A percentile compares a stretch with the other conserved stretches of the same genome.
Evolutionary conservation across 2,329 filamentous ascomycete species (phyloP).

Genomic region (Diaporthe australafricana): DNA sequence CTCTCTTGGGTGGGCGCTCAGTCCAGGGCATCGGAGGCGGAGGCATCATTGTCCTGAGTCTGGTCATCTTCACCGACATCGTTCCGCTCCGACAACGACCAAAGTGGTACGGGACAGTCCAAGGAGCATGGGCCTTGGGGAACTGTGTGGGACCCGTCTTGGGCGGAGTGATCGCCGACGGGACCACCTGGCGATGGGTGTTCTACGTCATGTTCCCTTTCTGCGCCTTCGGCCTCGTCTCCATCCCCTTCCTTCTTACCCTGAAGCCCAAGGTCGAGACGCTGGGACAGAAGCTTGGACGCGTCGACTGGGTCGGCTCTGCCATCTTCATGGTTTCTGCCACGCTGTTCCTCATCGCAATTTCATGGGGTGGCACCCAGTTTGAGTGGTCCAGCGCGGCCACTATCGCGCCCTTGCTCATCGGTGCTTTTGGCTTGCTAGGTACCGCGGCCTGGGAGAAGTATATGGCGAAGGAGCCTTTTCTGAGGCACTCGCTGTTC

Average conservation of each 20-base stretch:
- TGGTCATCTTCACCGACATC: constrained; percentile 56
- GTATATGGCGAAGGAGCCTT: constrained; percentile 46
- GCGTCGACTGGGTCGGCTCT: constrained; percentile 60
- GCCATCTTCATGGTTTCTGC: constrained; percentile 56
- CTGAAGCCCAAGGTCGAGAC: constrained; percentile 49
- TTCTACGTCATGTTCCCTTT: constrained; percentile 62
- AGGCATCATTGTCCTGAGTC: constrained; percentile 53
- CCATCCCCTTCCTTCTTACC: constrained; percentile 56
- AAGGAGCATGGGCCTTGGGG: constrained; percentile 54
- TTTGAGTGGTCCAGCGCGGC: constrained; percentile 54
- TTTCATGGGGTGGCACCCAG: constrained; percentile 60
- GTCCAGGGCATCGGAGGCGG: constrained; percentile 56
- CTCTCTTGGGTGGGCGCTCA: constrained; percentile 51
- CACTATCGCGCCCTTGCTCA: constrained; percentile 55
- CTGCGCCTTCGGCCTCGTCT: constrained; percentile 52
- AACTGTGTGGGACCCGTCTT: constrained; percentile 54
- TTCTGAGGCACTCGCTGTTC: constrained; percentile 48
- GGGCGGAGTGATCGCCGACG: constrained; percentile 49
- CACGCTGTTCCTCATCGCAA: constrained; percentile 57
- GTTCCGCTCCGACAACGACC: constrained; percentile 55
- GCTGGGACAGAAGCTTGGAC: constrained; percentile 47
- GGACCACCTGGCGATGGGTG: constrained; percentile 58
- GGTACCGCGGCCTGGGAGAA: constrained; percentile 53
- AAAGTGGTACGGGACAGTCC: constrained; percentile 53
- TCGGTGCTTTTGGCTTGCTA: constrained; percentile 54